These are phyloP conservation scores for Zizania palustris DNA, from an alignment of 202 grass and related monocot species.

Conservation along the genomic window DNA sequence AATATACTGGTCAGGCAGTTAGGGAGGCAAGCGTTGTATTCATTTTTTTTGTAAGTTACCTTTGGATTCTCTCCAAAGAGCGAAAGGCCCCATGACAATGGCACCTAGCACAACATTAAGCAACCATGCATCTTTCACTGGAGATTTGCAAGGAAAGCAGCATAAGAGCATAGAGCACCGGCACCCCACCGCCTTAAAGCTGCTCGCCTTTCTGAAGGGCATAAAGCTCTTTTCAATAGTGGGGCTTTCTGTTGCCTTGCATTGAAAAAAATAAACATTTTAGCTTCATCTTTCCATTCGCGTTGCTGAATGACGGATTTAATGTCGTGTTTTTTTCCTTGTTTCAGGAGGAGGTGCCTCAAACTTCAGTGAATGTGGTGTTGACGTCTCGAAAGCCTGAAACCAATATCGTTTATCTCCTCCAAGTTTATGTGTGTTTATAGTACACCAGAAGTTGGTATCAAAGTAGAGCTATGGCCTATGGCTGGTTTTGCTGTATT, in stretches of 20 bases:
- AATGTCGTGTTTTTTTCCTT: constrained; percentile 31
- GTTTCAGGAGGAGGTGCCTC: constrained; percentile 58
- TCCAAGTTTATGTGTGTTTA: constrained; percentile 10
- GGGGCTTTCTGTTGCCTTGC: background rate
- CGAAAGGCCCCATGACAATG: background rate
- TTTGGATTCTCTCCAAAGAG: constrained; percentile 5
- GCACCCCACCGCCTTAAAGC: constrained; percentile 17
- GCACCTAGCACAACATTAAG: constrained; percentile 13
- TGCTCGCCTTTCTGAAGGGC: constrained; percentile 16
- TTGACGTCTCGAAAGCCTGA: background rate
- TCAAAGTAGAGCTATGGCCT: background rate
- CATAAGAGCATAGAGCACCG: background rate
- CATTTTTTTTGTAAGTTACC: constrained; percentile 8
- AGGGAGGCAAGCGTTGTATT: background rate
- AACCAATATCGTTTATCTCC: constrained; percentile 21
- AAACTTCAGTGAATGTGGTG: constrained; percentile 49
- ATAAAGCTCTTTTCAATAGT: constrained; percentile 25
- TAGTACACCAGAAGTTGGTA: background rate
- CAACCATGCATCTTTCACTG: constrained; percentile 17
- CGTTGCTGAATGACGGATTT: background rate
- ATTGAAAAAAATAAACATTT: constrained; percentile 14
- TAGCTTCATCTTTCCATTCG: constrained; percentile 12
- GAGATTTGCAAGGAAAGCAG: constrained; percentile 25
- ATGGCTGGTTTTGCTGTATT: constrained; percentile 11
- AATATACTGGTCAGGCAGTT: constrained; percentile 5